Percentiles rank a stretch among this genome's conserved stretches.
Evolutionary conservation across 176 grass and related monocot genomes (phyloP).

Genomic region (Oryza rufipogon): DNA sequence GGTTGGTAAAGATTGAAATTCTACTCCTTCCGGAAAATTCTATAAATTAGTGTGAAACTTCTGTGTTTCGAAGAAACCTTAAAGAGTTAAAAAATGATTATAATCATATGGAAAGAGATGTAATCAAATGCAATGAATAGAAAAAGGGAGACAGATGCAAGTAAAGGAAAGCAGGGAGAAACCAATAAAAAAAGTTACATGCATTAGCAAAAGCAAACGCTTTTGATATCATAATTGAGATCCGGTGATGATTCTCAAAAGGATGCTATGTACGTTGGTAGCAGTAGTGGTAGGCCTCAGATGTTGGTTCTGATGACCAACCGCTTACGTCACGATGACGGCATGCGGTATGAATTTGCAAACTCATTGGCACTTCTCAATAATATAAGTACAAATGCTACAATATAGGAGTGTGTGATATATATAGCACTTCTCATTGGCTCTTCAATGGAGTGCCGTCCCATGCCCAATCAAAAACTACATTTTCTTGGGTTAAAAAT

Average conservation of each 20-base stretch:
- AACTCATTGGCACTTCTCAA: background rate
- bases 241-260: conserved; percentile 39
- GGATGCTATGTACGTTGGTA: conserved; percentile 8
- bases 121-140: conserved; percentile 20
- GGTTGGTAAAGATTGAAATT: too few species aligned
- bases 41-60: background rate
- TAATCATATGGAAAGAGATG: background rate
- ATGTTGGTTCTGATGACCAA: conserved; percentile 35
- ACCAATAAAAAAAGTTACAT: conserved; percentile 28
- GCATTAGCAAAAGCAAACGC: conserved; percentile 52
- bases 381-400: background rate
- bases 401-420: background rate
- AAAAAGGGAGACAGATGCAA: conserved; percentile 27
- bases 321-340: conserved; percentile 22
- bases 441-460: background rate
- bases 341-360: background rate
- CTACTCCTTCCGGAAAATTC: too few species aligned
- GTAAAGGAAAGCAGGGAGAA: background rate
- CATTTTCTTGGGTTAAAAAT: conserved; percentile 21
- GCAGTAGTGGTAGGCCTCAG: conserved; percentile 39
- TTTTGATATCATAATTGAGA: conserved; percentile 41
- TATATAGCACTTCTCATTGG: conserved; percentile 2
- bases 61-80: background rate
- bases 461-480: background rate
- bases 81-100: conserved; percentile 12